Evolutionary conservation across 176 grass and related monocot species (phyloP).

Genomic region (Carex kokanica): DNA sequence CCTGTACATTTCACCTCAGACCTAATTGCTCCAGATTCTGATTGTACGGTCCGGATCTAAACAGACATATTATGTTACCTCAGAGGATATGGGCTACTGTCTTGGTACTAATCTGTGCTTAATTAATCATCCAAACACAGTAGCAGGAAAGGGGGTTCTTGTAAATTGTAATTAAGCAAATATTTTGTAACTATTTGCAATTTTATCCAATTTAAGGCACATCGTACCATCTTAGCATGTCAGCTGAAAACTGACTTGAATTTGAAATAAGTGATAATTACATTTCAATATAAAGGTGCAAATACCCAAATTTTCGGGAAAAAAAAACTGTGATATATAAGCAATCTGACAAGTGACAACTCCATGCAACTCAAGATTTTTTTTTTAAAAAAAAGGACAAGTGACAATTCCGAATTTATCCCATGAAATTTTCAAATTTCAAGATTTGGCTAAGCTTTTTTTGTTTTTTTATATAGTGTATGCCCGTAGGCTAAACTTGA

Average conservation of each 20-base stretch:
- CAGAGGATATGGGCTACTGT: background rate
- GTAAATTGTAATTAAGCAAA: background rate
- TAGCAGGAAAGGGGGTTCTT: background rate
- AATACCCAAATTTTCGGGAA: background rate
- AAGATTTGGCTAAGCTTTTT: too few relatives aligned
- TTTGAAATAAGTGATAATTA: background rate
- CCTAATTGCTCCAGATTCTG: too few relatives aligned
- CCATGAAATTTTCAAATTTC: too few relatives aligned
- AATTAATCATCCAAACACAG: background rate
- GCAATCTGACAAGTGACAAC: background rate
- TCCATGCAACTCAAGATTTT: too few relatives aligned
- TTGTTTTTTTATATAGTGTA: too few relatives aligned
- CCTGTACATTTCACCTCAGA: too few relatives aligned
- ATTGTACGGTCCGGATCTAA: too few relatives aligned
- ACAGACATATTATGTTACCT: too few relatives aligned
- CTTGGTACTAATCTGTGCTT: background rate
- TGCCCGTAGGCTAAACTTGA: too few relatives aligned
- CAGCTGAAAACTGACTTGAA: background rate
- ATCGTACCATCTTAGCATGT: background rate
- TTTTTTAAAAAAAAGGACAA: too few relatives aligned
- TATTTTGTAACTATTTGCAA: background rate
- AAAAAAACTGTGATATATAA: background rate
- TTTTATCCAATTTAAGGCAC: background rate
- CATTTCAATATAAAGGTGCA: too few relatives aligned
- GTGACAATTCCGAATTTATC: too few relatives aligned